These are phyloP conservation scores for Sporothrix brunneoviolacea DNA, from an alignment of 2,329 filamentous ascomycete species.

Conservation along the genomic window DNA sequence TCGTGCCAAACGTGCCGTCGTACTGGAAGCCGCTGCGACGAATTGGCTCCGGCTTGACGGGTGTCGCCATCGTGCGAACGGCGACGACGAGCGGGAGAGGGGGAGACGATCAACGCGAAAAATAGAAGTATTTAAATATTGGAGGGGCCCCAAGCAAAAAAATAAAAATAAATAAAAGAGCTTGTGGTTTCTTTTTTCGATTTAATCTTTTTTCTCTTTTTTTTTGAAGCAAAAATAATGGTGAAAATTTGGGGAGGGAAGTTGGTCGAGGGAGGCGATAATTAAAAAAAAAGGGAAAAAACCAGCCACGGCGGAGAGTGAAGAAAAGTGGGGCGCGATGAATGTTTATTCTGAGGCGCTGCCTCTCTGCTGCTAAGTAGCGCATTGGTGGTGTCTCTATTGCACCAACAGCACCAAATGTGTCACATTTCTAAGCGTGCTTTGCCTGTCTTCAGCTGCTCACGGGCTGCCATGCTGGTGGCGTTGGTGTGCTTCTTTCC, in stretches of 20 bases:
- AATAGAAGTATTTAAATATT: too few relatives aligned
- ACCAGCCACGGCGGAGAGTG: neutral
- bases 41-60: constrained; percentile 19
- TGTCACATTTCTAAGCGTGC: too few relatives aligned
- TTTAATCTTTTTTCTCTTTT: constrained; percentile 15
- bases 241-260: constrained; percentile 6
- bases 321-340: neutral
- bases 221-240: constrained; percentile 14
- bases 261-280: constrained; percentile 1
- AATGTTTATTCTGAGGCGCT: too few relatives aligned
- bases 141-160: too few relatives aligned
- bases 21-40: constrained; percentile 28
- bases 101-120: neutral
- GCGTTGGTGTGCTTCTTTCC: too few relatives aligned
- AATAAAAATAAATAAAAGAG: neutral
- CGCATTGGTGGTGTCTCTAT: too few relatives aligned
- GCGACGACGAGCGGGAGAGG: neutral
- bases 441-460: too few relatives aligned
- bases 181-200: constrained; percentile 11
- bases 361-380: too few relatives aligned
- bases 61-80: constrained; percentile 1
- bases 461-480: too few relatives aligned
- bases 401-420: too few relatives aligned
- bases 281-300: constrained; percentile 3
- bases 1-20: constrained; percentile 19